Conservation (phyloP, 1,139 yeast species). For the Saccharomycopsis hybrid region DNA sequence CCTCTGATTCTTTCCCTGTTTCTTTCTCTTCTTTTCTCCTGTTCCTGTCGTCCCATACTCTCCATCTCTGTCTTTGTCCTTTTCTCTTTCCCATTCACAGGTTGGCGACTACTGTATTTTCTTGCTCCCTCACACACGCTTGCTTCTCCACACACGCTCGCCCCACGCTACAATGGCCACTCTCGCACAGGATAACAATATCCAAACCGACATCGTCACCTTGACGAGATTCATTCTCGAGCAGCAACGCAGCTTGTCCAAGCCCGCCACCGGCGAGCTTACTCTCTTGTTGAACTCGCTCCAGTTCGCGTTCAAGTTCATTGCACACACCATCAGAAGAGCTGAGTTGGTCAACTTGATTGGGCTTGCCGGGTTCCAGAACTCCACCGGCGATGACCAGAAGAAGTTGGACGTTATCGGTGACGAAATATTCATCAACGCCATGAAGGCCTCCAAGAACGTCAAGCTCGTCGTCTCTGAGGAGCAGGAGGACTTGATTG, state of each 20-base stretch:
- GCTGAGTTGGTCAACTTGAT: constrained; percentile 91
- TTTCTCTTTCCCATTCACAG: neutral
- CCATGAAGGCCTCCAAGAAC: constrained; percentile 90
- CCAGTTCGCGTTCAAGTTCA: constrained; percentile 94
- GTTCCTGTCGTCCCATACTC: neutral
- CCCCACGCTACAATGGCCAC: neutral
- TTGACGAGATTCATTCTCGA: constrained; percentile 84
- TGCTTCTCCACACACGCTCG: neutral
- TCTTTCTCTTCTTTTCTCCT: neutral
- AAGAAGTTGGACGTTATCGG: constrained; percentile 96
- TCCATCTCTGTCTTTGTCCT: too few species aligned
- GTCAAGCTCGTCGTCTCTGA: constrained; percentile 89
- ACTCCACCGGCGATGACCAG: constrained; percentile 94
- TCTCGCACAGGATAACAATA: constrained; percentile 17
- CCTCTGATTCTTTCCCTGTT: neutral
- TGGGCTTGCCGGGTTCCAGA: constrained; percentile 78
- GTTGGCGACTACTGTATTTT: too few species aligned
- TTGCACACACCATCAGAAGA: constrained; percentile 91
- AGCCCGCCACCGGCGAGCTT: constrained; percentile 84
- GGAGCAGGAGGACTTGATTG: constrained; percentile 93
- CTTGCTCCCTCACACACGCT: neutral
- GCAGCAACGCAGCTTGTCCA: constrained; percentile 66
- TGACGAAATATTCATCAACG: constrained; percentile 94
- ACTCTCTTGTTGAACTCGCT: constrained; percentile 80
- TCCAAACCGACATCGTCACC: constrained; percentile 87